Evolutionary conservation across 2,329 filamentous ascomycete genomes (phyloP), one percentile per base, ranked within the genome.

Genomic region (Ilyonectria destructans): DNA sequence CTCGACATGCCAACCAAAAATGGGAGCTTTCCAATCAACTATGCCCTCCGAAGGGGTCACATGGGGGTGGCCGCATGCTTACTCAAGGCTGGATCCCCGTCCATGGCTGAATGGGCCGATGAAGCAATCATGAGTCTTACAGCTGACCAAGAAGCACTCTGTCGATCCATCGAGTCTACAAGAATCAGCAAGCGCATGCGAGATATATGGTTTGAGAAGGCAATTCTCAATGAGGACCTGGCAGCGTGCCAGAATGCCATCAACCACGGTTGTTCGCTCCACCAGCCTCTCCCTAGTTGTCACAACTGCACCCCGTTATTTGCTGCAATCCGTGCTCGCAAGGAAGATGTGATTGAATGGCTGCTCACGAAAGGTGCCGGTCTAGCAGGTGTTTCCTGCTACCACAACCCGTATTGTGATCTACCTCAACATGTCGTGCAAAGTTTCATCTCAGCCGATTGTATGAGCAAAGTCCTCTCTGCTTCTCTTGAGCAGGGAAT

Each of bases 291-390:
- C 2, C 19, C 19, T 4, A 55, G 49, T 9, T 62, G 59, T n/a
- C 23, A 19, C 37, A 62, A 4, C 15, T 62, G 59, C n/a, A 62
- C 59, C 3, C 59, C 59, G 4, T 8, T 62, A 5, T 46, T 55
- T 46, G 59, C 49, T 4, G 59, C 59, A 8, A 55, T 62, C 1
- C 6, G 26, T 29, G 17, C 5, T 3, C 0, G 26, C 4, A 19
- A 56, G 7, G 35, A 55, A 35, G 17, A 26, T 23, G 21, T 62
- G 19, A 49, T 55, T 4, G 49, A 55, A 1, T 62, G 59, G 59
- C 8, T 62, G 2, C 21, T 62, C 6, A 46, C 55, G 9, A 6
- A 55, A 17, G 49, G 51, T 4, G 59, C 49, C 7, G 12, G n/a
- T 12, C n/a, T 19, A 19, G 17, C 26, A n/a, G 13, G n/a, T 19